phyloP scores from a whole-genome alignment of 768 basidiomycete species.

The Russula olivacea region DNA sequence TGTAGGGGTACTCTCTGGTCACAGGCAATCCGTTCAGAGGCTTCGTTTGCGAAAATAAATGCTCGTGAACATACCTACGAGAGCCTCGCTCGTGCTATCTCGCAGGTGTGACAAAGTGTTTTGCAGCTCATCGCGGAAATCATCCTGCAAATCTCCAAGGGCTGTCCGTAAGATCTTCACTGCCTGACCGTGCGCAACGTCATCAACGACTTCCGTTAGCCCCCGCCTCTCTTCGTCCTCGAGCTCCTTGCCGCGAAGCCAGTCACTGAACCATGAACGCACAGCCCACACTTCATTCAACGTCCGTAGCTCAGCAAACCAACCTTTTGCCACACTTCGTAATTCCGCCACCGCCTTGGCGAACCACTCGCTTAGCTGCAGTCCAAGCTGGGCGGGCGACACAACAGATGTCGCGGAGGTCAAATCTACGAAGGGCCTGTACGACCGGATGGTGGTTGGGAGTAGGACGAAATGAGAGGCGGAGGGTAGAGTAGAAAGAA shows the following conservation, averaged over 20 bases:
- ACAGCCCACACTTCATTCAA: conserved; percentile 69
- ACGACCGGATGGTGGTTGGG: conserved; percentile 61
- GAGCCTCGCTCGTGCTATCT: conserved; percentile 27
- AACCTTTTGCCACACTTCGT: conserved; percentile 41
- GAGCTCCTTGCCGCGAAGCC: conserved; percentile 40
- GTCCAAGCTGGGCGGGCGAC: conserved; percentile 38
- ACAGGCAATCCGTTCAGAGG: conserved; percentile 11
- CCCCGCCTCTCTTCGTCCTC: conserved; percentile 41
- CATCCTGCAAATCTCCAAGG: conserved; percentile 40
- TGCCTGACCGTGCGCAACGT: conserved; percentile 48
- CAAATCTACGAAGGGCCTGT: conserved; percentile 81
- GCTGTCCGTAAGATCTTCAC: conserved; percentile 52
- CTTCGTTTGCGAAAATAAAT: not conserved
- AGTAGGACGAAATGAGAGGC: conserved; percentile 77
- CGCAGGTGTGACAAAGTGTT: conserved; percentile 36
- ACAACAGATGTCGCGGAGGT: conserved; percentile 51
- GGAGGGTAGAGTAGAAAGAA: conserved; percentile 72
- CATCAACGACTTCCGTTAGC: conserved; percentile 46
- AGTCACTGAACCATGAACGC: conserved; percentile 46
- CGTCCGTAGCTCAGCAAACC: conserved; percentile 54
- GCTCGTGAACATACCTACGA: conserved; percentile 30
- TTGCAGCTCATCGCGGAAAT: conserved; percentile 42
- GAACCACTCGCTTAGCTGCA: conserved; percentile 62
- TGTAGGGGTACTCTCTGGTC: conserved; percentile 46
- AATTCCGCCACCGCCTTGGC: conserved; percentile 43